Percentiles rank a stretch among this genome's conserved stretches.
Conservation (phyloP, 495 filamentous ascomycete genomes). For the Sphaerosporella brunnea region DNA sequence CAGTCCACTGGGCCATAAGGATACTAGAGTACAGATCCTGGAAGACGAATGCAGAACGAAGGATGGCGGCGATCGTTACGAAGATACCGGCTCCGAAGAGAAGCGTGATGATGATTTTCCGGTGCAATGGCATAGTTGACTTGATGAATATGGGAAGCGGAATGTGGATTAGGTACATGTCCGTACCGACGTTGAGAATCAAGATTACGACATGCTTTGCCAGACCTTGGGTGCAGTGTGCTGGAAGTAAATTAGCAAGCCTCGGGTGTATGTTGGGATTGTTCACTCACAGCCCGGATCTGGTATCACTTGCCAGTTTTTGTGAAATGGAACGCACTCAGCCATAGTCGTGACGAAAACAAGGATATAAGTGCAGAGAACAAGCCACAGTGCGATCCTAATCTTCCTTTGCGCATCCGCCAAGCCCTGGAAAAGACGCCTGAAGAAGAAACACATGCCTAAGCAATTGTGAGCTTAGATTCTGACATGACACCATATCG, state of each 20-base stretch:
- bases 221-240: conserved; percentile 40
- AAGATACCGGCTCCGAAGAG: conserved; percentile 4
- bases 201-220: conserved; percentile 50
- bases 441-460: conserved; percentile 3
- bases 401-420: neutral
- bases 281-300: conserved; percentile 38
- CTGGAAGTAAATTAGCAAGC: too few relatives aligned
- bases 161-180: conserved; percentile 38
- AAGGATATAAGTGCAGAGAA: conserved; percentile 34
- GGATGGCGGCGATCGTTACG: conserved; percentile 4
- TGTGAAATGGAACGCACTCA: conserved; percentile 48
- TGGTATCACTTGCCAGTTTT: conserved; percentile 53
- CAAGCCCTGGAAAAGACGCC: neutral
- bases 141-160: neutral
- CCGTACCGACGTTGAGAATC: conserved; percentile 45
- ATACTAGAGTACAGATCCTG: neutral
- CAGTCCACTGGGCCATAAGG: conserved; percentile 2
- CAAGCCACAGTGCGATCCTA: neutral
- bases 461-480: too few relatives aligned
- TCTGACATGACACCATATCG: too few relatives aligned
- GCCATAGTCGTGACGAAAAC: conserved; percentile 45
- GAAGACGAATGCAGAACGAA: conserved; percentile 3
- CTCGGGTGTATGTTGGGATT: too few relatives aligned
- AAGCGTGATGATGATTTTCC: conserved; percentile 2
- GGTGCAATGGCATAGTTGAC: neutral